These are phyloP conservation scores for Coffea eugenioides DNA, from an alignment of 257 asterid species.

Conservation along the genomic window DNA sequence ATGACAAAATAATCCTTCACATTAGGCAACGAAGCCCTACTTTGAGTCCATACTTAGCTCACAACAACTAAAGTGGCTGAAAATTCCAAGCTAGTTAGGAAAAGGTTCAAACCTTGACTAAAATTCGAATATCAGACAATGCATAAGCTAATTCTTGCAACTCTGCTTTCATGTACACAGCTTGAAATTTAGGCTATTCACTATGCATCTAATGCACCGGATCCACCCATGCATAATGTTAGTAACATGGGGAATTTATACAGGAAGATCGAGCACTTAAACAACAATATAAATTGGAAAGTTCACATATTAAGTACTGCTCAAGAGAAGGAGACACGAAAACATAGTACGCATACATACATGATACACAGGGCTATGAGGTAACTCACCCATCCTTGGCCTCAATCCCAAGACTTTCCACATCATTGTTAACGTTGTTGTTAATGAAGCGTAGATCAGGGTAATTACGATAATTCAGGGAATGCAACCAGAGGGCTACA, in stretches of 20 bases:
- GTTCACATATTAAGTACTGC: neutral
- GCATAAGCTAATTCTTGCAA: neutral
- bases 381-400: slow-evolving; percentile 18
- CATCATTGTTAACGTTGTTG: slow-evolving; percentile 9
- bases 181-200: neutral
- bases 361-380: neutral
- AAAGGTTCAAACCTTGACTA: neutral
- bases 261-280: neutral
- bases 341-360: neutral
- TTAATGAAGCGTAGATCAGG: slow-evolving; percentile 51
- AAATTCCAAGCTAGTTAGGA: neutral
- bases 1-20: neutral
- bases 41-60: neutral
- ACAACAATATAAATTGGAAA: neutral
- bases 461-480: slow-evolving; percentile 78
- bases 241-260: neutral
- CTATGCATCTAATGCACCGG: neutral
- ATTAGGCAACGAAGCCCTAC: neutral
- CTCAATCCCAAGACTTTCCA: slow-evolving; percentile 16
- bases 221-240: neutral
- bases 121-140: neutral
- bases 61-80: neutral
- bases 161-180: neutral
- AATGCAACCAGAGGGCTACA: slow-evolving; percentile 78
- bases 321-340: neutral